Evolutionary conservation across 2,329 filamentous ascomycete genomes (phyloP).

Genomic region (Cercospora nicotianae): DNA sequence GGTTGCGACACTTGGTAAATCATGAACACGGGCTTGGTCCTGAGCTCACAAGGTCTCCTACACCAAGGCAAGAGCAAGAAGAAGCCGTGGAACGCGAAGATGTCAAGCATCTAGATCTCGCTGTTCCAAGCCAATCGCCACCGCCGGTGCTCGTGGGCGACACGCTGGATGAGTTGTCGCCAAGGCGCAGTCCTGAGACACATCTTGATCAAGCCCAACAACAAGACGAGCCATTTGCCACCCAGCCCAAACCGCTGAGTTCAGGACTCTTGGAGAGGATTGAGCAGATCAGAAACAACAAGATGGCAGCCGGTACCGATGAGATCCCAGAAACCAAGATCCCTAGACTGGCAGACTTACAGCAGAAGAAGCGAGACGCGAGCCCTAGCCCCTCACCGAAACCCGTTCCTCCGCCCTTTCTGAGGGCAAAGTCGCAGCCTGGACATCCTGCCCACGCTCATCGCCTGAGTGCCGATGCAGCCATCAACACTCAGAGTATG

Average conservation of each 20-base stretch:
- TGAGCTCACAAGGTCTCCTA: conserved; percentile 28
- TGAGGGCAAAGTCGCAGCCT: conserved; percentile 55
- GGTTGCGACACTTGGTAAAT: conserved; percentile 22
- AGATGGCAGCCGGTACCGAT: conserved; percentile 23
- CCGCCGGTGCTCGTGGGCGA: conserved; percentile 19
- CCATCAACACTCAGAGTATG: conserved; percentile 24
- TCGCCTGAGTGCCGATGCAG: conserved; percentile 30
- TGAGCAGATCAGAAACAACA: conserved; percentile 40
- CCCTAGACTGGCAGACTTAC: conserved; percentile 36
- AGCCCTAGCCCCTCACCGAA: conserved; percentile 36
- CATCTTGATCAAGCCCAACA: neutral
- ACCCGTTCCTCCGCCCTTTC: conserved; percentile 48
- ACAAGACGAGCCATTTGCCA: conserved; percentile 33
- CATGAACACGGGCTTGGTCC: conserved; percentile 23
- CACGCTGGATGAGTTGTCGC: conserved; percentile 16
- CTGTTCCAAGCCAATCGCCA: conserved; percentile 45
- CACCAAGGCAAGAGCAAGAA: conserved; percentile 36
- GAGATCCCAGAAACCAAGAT: conserved; percentile 39
- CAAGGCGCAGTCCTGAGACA: neutral
- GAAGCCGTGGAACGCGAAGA: conserved; percentile 51
- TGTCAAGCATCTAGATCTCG: conserved; percentile 63
- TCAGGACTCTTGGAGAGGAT: conserved; percentile 41
- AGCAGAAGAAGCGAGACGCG: conserved; percentile 37
- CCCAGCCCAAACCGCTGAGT: conserved; percentile 39
- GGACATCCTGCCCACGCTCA: conserved; percentile 30